phyloP scores from a whole-genome alignment of 805 yeast genomes.

The Pichia scutulata region DNA sequence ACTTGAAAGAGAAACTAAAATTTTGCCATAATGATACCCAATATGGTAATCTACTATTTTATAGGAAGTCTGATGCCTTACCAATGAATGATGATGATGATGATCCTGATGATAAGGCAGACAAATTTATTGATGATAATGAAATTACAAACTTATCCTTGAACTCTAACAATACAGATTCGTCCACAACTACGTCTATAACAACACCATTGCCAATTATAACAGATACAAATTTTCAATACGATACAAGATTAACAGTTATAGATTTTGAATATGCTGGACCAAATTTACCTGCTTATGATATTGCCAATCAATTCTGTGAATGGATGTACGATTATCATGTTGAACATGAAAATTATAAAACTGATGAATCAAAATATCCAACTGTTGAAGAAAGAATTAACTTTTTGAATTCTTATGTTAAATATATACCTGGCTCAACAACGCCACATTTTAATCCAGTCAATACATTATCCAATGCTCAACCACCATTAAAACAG shows the following conservation, averaged over 20 bases:
- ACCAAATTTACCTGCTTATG: constrained; percentile 81
- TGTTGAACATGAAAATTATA: constrained; percentile 46
- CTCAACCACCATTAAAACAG: constrained; percentile 7
- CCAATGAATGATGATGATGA: constrained; percentile 23
- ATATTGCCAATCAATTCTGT: constrained; percentile 85
- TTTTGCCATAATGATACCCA: constrained; percentile 97
- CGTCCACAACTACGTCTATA: background rate
- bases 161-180: background rate
- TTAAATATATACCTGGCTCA: constrained; percentile 44
- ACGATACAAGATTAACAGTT: constrained; percentile 72
- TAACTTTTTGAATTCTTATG: constrained; percentile 70
- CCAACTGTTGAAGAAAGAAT: constrained; percentile 65
- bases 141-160: constrained; percentile 16
- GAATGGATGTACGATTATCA: constrained; percentile 98
- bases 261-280: constrained; percentile 97
- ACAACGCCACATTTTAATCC: constrained; percentile 21
- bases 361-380: constrained; percentile 45
- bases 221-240: constrained; percentile 24
- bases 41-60: constrained; percentile 81
- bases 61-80: constrained; percentile 24
- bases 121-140: constrained; percentile 8
- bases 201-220: constrained; percentile 21
- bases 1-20: constrained; percentile 44
- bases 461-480: constrained; percentile 12
- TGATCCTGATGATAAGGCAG: constrained; percentile 10